phyloP scores from a whole-genome alignment of 257 asterid genomes.

The Solanum raphanifolium region DNA sequence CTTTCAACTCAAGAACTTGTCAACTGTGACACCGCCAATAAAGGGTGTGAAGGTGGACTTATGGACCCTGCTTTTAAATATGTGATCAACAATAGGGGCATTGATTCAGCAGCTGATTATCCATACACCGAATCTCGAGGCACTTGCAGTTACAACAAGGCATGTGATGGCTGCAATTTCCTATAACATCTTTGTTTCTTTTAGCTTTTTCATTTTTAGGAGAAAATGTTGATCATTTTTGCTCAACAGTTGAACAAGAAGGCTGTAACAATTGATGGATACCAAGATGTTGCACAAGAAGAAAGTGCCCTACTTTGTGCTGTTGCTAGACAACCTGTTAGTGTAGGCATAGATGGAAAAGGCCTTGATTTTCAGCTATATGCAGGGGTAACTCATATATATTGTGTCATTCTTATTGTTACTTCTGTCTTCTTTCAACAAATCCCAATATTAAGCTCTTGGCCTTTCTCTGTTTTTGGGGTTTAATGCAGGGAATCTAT shows the following conservation, averaged over 20 bases:
- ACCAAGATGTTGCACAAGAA: conserved; percentile 12
- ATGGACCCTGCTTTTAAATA: conserved; percentile 24
- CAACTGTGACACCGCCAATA: conserved; percentile 9
- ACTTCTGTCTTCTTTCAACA: background rate
- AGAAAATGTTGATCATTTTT: background rate
- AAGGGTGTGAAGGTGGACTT: conserved; percentile 26
- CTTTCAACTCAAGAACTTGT: conserved; percentile 18
- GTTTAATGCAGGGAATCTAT: conserved; percentile 15
- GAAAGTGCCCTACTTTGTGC: conserved; percentile 21
- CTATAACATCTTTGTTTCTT: background rate
- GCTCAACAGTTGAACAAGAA: conserved; percentile 13
- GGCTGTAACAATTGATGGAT: conserved; percentile 20
- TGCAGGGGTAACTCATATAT: conserved; percentile 9
- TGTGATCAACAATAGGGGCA: conserved; percentile 20
- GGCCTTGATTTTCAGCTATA: conserved; percentile 25
- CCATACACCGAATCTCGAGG: conserved; percentile 12
- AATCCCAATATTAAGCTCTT: background rate
- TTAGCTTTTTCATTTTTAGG: conserved; percentile 3
- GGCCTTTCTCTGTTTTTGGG: background rate
- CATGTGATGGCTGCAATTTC: background rate
- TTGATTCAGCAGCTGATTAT: conserved; percentile 17
- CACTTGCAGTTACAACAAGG: conserved; percentile 16
- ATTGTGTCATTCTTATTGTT: background rate
- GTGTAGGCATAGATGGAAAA: conserved; percentile 23
- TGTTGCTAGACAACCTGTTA: conserved; percentile 20